Evolutionary conservation across 1,284 basidiomycete genomes (phyloP), one percentile per base, ranked within the genome.

Genomic region (Apiotrichum laibachii): DNA sequence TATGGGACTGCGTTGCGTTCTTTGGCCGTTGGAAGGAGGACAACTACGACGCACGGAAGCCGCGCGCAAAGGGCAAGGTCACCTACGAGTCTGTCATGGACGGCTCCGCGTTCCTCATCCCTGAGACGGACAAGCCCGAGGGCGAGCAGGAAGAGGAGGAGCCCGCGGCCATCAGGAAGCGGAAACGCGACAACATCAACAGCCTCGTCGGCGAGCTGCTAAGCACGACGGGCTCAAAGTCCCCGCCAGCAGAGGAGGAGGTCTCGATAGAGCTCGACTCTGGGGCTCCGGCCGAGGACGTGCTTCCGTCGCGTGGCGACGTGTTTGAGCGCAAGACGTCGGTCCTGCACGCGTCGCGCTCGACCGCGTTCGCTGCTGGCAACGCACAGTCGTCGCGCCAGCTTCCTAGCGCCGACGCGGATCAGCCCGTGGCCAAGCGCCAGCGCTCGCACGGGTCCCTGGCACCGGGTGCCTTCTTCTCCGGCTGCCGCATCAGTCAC

Each of bases 1-100:
- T 79, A n/a, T 77, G 76, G 76, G 77, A 79, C 66, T 77, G 77
- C 50, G 66, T 76, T 11, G 70, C 62, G 13, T 77, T 68, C 53
- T 56, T 59, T 13, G 77, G 76, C 7, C 67, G 75, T 39, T 77
- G 69, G 64, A 71, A 67, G 58, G 76, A 77, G 60, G 73, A 74
- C 33, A 56, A 51, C 18, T 78, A 77, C 58, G 73, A 75, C 66
- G 73, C 73, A 22, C 63, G 69, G 40, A 73, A 72, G 47, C 59
- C 70, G 7, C 56, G 73, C 35, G 55, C 63, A 49, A 57, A 60
- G 44, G 70, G 61, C 2, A 62, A 59, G 45, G 67, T 72, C 5
- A 55, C 60, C 6, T 13, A 50, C 65, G 72, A 69, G 61, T 67
- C 69, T 26, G 68, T 73, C 16, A 53, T 70, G 12, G 66, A 69